Percentiles rank a stretch among this genome's conserved stretches.
Evolutionary conservation across 192 early-diverging fungal genomes (phyloP).

Genomic region (Gamsiella multidivaricata): DNA sequence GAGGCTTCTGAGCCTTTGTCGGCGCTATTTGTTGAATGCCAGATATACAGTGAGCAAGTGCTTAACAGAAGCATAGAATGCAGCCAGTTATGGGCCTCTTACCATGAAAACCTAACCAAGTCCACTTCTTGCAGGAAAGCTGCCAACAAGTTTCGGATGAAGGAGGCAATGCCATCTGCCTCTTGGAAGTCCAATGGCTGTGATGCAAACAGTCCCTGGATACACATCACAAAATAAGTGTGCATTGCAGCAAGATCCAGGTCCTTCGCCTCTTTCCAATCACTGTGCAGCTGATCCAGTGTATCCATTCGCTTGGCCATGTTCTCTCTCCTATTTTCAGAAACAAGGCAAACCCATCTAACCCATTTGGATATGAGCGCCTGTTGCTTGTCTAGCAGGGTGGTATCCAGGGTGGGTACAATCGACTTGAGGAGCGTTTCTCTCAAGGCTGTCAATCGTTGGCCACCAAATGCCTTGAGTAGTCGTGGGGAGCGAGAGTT

Average conservation of each 20-base stretch:
- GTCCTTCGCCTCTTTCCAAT: constrained; percentile 30
- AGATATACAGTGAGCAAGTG: constrained; percentile 32
- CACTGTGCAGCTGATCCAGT: constrained; percentile 24
- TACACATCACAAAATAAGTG: constrained; percentile 33
- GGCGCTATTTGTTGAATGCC: constrained; percentile 24
- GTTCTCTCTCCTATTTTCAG: constrained; percentile 41
- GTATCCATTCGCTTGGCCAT: constrained; percentile 28
- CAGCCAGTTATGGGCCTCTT: constrained; percentile 19
- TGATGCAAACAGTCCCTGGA: constrained; percentile 41
- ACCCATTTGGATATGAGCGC: constrained; percentile 42
- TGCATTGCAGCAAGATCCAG: constrained; percentile 32
- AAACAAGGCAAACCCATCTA: constrained; percentile 36
- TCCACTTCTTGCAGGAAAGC: constrained; percentile 42
- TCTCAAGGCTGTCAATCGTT: constrained; percentile 31
- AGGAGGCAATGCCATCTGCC: constrained; percentile 42
- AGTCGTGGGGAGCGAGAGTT: constrained; percentile 42
- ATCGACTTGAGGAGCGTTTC: constrained; percentile 23
- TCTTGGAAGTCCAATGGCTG: constrained; percentile 44
- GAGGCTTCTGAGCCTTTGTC: constrained; percentile 36
- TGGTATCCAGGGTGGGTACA: constrained; percentile 34
- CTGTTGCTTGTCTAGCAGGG: constrained; percentile 36
- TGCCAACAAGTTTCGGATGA: constrained; percentile 33
- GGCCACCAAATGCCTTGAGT: constrained; percentile 35
- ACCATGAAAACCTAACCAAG: constrained; percentile 46
- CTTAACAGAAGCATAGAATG: constrained; percentile 15